Conservation (phyloP, 345 rosid genomes). For the Linum trigynum region DNA sequence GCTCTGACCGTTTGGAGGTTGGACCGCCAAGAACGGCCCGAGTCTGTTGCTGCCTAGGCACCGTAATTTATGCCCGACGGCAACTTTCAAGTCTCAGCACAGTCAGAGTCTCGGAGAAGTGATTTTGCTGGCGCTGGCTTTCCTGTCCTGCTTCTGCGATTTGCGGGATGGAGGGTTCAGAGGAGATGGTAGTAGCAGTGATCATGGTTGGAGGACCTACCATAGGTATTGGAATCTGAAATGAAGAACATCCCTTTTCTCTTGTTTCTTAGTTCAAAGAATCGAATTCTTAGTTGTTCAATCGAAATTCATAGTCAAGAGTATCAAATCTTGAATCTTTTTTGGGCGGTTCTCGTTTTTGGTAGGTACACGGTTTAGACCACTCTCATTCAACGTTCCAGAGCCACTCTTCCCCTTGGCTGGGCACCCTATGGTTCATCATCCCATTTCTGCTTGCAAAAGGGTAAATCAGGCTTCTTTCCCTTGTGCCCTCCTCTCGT, state of each 20-base stretch:
- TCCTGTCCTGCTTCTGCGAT: neutral
- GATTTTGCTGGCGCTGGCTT: too few species aligned
- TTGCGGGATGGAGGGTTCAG: slow-evolving; percentile 31
- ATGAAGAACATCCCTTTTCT: neutral
- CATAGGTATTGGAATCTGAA: slow-evolving; percentile 35
- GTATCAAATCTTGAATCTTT: neutral
- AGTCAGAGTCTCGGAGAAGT: too few species aligned
- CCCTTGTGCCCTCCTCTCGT: too few species aligned
- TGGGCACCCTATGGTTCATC: slow-evolving; percentile 87
- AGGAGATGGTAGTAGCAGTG: slow-evolving; percentile 68
- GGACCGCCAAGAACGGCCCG: too few species aligned
- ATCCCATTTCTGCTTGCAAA: slow-evolving; percentile 85
- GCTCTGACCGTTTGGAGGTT: too few species aligned
- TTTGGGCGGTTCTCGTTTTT: slow-evolving; percentile 8
- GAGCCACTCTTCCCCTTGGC: slow-evolving; percentile 78
- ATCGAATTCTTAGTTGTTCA: neutral
- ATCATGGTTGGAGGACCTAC: slow-evolving; percentile 94
- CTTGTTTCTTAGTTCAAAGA: neutral
- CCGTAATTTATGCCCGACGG: too few species aligned
- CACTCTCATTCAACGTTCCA: slow-evolving; percentile 68
- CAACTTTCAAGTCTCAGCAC: too few species aligned
- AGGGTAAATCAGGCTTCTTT: slow-evolving; percentile 31
- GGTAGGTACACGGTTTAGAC: slow-evolving; percentile 72
- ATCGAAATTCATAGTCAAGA: too few species aligned
- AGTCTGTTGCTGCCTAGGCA: too few species aligned